Evolutionary conservation across 805 yeast species (phyloP).

Genomic region (Gaillardinia entomophila): DNA sequence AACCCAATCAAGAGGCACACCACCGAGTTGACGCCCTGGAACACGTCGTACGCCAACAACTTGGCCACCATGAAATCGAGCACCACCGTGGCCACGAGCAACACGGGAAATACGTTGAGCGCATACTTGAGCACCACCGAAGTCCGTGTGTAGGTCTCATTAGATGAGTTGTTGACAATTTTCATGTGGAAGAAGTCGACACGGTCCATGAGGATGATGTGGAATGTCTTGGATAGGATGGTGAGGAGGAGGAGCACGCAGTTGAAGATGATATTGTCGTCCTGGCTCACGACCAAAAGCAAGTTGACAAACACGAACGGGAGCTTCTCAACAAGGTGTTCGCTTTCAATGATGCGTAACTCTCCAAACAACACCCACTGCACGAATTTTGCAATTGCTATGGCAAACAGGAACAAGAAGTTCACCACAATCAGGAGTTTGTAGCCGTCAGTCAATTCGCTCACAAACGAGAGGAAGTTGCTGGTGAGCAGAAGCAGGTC

Average conservation of each 20-base stretch:
- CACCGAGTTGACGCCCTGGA: conserved; percentile 46
- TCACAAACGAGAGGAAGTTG: conserved; percentile 6
- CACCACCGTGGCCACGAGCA: conserved; percentile 38
- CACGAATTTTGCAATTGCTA: conserved; percentile 31
- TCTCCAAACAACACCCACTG: conserved; percentile 65
- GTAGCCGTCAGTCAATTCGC: conserved; percentile 10
- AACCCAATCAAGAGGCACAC: conserved; percentile 66
- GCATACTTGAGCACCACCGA: conserved; percentile 27
- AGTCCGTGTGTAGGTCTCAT: conserved; percentile 7
- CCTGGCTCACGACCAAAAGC: conserved; percentile 60
- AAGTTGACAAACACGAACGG: conserved; percentile 36
- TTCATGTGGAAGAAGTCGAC: conserved; percentile 33
- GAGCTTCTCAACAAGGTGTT: conserved; percentile 43
- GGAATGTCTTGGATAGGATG: conserved; percentile 54
- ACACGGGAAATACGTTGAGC: conserved; percentile 37
- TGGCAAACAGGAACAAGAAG: conserved; percentile 9
- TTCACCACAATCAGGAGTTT: conserved; percentile 10
- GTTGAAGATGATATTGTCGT: conserved; percentile 52
- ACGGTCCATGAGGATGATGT: conserved; percentile 63
- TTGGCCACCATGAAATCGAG: conserved; percentile 50
- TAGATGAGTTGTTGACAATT: conserved; percentile 18
- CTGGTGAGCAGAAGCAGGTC: not conserved
- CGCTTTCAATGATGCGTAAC: conserved; percentile 67
- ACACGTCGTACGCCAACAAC: conserved; percentile 51
- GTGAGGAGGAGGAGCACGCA: conserved; percentile 33